Percentiles rank a stretch among this genome's conserved stretches.
Evolutionary conservation across 2,329 filamentous ascomycete species (phyloP).

Genomic region (Colletotrichum chlorophyti): DNA sequence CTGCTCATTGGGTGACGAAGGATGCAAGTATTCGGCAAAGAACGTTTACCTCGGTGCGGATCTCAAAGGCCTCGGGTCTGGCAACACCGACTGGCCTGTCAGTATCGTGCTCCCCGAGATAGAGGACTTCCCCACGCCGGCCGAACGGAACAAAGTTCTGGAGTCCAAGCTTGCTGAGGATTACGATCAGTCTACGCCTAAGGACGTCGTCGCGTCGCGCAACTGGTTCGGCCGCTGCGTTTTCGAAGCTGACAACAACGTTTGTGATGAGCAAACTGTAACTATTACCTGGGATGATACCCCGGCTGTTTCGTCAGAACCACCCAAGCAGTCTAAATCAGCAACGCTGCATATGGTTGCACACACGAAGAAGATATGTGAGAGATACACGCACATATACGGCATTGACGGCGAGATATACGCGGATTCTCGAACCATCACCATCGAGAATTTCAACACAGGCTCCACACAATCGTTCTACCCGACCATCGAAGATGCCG

Average conservation of each 20-base stretch:
- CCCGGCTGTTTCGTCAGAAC: constrained; percentile 26
- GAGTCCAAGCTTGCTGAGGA: constrained; percentile 56
- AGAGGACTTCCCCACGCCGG: constrained; percentile 69
- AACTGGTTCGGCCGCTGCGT: constrained; percentile 96
- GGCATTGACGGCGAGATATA: constrained; percentile 85
- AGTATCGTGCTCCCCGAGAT: constrained; percentile 92
- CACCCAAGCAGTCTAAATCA: constrained; percentile 63
- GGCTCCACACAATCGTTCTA: constrained; percentile 22
- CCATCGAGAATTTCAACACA: constrained; percentile 63
- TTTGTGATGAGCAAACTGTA: constrained; percentile 91
- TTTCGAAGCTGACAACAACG: constrained; percentile 90
- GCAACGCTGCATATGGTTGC: constrained; percentile 95
- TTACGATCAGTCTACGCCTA: constrained; percentile 57
- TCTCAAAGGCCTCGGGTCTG: constrained; percentile 64
- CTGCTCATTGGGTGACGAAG: constrained; percentile 72
- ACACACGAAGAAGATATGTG: constrained; percentile 84
- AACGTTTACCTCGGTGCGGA: constrained; percentile 79
- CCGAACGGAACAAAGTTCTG: constrained; percentile 47
- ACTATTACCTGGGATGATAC: constrained; percentile 88
- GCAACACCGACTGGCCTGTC: constrained; percentile 81
- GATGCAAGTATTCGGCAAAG: constrained; percentile 86
- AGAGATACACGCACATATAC: constrained; percentile 85
- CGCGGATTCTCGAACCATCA: constrained; percentile 82
- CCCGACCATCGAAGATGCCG: constrained; percentile 26
- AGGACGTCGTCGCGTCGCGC: constrained; percentile 53